phyloP scores from a whole-genome alignment of 495 filamentous ascomycete genomes.

The Chaetomium fimeti region DNA sequence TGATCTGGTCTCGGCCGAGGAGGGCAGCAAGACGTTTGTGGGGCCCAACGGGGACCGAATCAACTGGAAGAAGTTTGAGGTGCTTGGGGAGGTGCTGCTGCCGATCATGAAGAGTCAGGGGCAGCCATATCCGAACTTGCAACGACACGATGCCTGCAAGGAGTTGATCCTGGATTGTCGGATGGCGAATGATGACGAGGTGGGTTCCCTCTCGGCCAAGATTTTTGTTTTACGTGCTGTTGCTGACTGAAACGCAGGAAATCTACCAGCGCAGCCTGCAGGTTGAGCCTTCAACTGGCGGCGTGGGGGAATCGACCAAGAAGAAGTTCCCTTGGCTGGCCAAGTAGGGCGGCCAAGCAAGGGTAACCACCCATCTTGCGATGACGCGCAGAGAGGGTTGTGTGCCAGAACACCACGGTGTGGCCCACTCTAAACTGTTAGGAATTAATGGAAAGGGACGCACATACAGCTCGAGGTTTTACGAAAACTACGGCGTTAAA shows the following conservation, averaged over 20 bases:
- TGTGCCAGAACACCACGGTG: neutral
- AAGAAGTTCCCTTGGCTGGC: conserved; percentile 61
- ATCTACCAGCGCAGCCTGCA: conserved; percentile 60
- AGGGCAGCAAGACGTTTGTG: conserved; percentile 87
- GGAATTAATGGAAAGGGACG: neutral
- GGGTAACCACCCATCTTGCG: neutral
- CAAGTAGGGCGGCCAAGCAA: conserved; percentile 31
- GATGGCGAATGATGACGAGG: conserved; percentile 61
- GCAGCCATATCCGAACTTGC: conserved; percentile 71
- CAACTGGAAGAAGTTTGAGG: conserved; percentile 98
- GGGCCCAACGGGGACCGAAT: conserved; percentile 71
- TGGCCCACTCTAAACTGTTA: neutral
- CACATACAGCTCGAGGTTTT: conserved; percentile 5
- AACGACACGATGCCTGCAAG: conserved; percentile 62
- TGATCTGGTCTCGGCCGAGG: conserved; percentile 86
- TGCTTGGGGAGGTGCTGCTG: conserved; percentile 87
- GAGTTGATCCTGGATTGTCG: conserved; percentile 69
- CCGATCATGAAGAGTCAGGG: conserved; percentile 88
- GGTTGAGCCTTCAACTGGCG: conserved; percentile 49
- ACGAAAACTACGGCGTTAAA: neutral
- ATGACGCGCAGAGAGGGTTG: neutral
- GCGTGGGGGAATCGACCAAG: conserved; percentile 42
- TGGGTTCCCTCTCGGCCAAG: conserved; percentile 29
- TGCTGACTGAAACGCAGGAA: conserved; percentile 42
- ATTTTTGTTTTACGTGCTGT: neutral